phyloP scores from a whole-genome alignment of 805 yeast genomes.

The Saccharomycopsis fibuligera region DNA sequence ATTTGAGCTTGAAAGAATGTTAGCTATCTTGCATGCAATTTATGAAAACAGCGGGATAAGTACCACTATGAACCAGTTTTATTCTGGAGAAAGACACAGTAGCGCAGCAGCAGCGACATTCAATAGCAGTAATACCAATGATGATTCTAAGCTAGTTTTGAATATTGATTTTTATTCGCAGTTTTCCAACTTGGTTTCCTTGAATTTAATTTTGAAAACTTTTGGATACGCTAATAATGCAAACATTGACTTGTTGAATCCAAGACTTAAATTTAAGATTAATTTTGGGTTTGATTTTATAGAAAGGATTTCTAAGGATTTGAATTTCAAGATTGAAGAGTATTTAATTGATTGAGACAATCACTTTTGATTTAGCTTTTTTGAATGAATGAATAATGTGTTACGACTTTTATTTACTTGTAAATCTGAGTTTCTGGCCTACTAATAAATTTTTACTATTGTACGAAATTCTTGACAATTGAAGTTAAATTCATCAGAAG shows the following conservation, averaged over 20 bases:
- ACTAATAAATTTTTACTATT: too few relatives aligned
- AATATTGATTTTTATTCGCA: slow-evolving; percentile 37
- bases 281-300: slow-evolving; percentile 18
- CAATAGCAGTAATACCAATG: slow-evolving; percentile 29
- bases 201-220: slow-evolving; percentile 31
- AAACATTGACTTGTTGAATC: slow-evolving; percentile 15
- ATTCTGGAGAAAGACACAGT: too few relatives aligned
- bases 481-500: too few relatives aligned
- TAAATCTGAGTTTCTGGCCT: too few relatives aligned
- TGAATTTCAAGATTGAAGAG: slow-evolving; percentile 13
- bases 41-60: slow-evolving; percentile 31
- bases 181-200: slow-evolving; percentile 36
- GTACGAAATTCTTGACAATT: too few relatives aligned
- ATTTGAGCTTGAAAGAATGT: slow-evolving; percentile 39
- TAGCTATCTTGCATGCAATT: slow-evolving; percentile 39
- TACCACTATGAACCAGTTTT: slow-evolving; percentile 29
- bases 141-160: background rate
- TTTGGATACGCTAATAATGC: slow-evolving; percentile 35
- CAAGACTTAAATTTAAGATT: slow-evolving; percentile 14
- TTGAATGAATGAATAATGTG: too few relatives aligned
- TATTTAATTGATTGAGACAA: slow-evolving; percentile 13
- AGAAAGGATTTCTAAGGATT: slow-evolving; percentile 14
- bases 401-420: too few relatives aligned
- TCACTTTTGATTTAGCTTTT: too few relatives aligned
- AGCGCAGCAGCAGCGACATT: too few relatives aligned